Evolutionary conservation across 1,284 basidiomycete species (phyloP).

Genomic region (Leccinum griseonigrum): DNA sequence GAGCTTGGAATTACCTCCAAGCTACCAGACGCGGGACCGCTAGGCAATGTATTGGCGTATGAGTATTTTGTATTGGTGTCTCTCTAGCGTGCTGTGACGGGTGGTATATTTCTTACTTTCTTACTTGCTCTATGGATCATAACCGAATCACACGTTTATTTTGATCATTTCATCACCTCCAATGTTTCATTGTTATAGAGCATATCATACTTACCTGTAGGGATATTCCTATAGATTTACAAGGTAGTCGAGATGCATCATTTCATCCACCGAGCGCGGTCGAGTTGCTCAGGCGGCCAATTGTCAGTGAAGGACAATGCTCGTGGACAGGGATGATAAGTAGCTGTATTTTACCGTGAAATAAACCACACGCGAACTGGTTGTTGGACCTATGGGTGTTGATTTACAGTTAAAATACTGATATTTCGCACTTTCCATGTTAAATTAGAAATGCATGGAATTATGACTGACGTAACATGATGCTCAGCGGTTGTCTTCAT

Average conservation of each 20-base stretch:
- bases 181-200: neutral
- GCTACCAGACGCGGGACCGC: constrained; percentile 14
- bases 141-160: neutral
- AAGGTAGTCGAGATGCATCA: neutral
- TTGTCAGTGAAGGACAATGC: too few species aligned
- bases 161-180: neutral
- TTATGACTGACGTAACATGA: neutral
- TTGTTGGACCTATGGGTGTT: neutral
- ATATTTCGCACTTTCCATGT: neutral
- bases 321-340: too few species aligned
- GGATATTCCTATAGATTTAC: neutral
- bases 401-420: neutral
- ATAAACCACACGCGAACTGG: neutral
- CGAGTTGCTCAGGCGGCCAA: too few species aligned
- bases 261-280: too few species aligned
- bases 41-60: neutral
- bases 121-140: neutral
- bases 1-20: constrained; percentile 18
- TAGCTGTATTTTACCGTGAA: neutral
- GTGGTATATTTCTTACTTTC: neutral
- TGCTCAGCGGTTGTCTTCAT: neutral
- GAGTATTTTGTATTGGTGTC: neutral
- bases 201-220: neutral
- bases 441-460: neutral
- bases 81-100: neutral